phyloP scores from a whole-genome alignment of 306 rosid species.

The Prunus armeniaca region DNA sequence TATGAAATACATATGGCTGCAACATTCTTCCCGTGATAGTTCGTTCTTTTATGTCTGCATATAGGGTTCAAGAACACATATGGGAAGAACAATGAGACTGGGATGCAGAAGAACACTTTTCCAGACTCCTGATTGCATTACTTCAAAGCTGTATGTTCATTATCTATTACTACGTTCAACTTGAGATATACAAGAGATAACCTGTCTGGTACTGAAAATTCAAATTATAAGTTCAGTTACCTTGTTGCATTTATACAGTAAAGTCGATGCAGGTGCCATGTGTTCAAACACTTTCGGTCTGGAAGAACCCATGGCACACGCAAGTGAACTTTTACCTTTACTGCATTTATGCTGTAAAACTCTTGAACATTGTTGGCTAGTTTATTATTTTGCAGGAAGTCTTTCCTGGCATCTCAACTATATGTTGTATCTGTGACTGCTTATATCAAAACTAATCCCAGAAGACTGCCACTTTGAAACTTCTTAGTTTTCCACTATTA shows the following conservation, averaged over 20 bases:
- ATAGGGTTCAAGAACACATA: conserved; percentile 94
- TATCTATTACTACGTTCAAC: conserved; percentile 21
- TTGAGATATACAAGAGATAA: background rate
- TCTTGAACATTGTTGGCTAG: background rate
- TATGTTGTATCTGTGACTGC: background rate
- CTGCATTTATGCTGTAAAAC: background rate
- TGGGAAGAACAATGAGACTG: conserved; percentile 98
- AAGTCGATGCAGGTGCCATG: background rate
- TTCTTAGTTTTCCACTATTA: background rate
- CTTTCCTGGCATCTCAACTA: background rate
- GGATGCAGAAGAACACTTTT: conserved; percentile 93
- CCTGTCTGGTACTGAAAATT: background rate
- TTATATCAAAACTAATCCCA: background rate
- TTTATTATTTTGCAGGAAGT: background rate
- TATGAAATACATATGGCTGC: conserved; percentile 1
- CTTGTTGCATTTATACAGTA: background rate
- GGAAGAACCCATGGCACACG: background rate
- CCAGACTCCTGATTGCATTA: conserved; percentile 67
- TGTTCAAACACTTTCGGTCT: background rate
- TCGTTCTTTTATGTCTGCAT: background rate
- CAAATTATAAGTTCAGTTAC: background rate
- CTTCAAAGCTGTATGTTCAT: conserved; percentile 81
- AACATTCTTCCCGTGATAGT: background rate
- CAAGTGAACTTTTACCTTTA: background rate
- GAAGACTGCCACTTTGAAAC: background rate